Base-by-base conservation (phyloP, 2,329 filamentous ascomycete genomes). In the Tolypocladium inflatum region DNA sequence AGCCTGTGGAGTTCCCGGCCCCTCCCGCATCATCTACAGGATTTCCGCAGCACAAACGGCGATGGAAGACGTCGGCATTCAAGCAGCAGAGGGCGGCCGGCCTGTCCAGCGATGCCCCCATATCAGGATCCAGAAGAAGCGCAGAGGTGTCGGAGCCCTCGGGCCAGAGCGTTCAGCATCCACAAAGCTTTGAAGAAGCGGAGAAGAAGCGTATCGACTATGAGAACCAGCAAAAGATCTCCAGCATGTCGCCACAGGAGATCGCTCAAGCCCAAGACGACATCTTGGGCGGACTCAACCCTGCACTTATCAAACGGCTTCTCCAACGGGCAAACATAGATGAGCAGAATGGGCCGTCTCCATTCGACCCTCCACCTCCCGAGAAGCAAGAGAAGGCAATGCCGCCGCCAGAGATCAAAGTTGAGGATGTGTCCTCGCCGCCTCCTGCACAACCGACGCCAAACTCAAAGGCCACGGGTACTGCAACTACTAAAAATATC, bases 41-140 rank as follows among this genome's bases (percentile, higher is more conserved):
- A 1, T 97, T 97, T 65, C 94, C 94, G n/a, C 84, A 86, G 59
- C 92, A 91, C 71, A 94, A 89, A 71, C 91, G 89, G 70, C 85
- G 92, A 63, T 80, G 78, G 58, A 81, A 82, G 58, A 74, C 83
- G 9, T 96, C 91, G 2, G 82, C 88, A 2, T 96, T 96, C 76
- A 96, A 91, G 70, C 86, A 90, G 66, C 72, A 62, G 63, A 71
- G 67, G 15, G 65, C 68, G 51, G 65, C 62, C 54, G 62, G 60
- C 33, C 59, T 63, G 26, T 62, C 63, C 10, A 61, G 58, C 19
- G 56, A 59, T 53, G 50, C 43, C 23, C 48, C 57, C 35, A 43
- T 15, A 38, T 50, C 43, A 42, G 62, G 52, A 48, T 8, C 56
- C 56, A 57, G 4, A 55, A 13, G 37, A n/a, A n/a, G n/a, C 5